Evolutionary conservation across 352 stramenopile genomes (phyloP).

Genomic region (Phytopythium kandeliae): DNA sequence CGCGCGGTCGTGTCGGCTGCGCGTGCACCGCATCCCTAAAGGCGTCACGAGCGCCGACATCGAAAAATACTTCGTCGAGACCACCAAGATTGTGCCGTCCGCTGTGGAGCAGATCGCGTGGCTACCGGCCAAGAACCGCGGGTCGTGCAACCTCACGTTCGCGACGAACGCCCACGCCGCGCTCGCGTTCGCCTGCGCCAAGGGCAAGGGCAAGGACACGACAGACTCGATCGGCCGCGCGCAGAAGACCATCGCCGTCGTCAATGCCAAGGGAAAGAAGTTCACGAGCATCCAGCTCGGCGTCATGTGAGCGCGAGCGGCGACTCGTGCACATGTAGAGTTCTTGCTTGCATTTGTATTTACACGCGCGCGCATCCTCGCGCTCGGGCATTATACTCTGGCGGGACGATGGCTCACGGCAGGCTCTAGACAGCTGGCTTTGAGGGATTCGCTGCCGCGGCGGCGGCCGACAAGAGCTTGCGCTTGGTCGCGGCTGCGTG

Average conservation of each 20-base stretch:
- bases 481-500: constrained; percentile 70
- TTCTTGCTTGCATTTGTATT: constrained; percentile 1
- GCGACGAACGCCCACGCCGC: constrained; percentile 49
- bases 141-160: constrained; percentile 70
- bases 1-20: constrained; percentile 59
- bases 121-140: constrained; percentile 57
- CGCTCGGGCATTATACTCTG: no score
- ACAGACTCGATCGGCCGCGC: constrained; percentile 59
- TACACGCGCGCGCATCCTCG: no score
- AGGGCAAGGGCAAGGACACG: constrained; percentile 29
- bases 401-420: no score
- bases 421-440: background rate
- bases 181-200: constrained; percentile 57
- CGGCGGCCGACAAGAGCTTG: constrained; percentile 26
- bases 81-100: constrained; percentile 51
- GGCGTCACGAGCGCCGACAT: constrained; percentile 60
- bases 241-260: constrained; percentile 66
- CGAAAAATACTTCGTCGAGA: constrained; percentile 62
- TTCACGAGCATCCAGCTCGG: constrained; percentile 63
- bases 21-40: constrained; percentile 68
- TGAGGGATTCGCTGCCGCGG: background rate
- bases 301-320: constrained; percentile 18
- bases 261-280: constrained; percentile 51
- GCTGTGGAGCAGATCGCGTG: constrained; percentile 64
- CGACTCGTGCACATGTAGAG: background rate